These are phyloP conservation scores for Macrophomina tecta DNA, from an alignment of 2,329 filamentous ascomycete genomes.

Conservation along the genomic window DNA sequence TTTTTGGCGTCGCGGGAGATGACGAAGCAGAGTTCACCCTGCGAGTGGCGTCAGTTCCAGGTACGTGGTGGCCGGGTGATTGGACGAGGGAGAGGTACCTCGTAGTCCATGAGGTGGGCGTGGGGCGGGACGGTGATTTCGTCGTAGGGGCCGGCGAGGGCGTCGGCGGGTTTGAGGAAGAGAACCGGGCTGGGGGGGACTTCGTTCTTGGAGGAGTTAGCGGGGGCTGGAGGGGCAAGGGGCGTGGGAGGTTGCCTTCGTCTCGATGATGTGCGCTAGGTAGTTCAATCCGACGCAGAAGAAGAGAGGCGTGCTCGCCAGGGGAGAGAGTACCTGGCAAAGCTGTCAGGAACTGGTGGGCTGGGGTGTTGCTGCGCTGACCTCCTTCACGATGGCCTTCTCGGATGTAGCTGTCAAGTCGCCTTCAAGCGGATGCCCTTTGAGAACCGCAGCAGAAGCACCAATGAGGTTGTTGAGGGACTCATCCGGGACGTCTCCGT, in stretches of 20 bases:
- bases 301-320: neutral
- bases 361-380: neutral
- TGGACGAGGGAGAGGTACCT: conserved; percentile 28
- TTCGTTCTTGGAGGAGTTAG: neutral
- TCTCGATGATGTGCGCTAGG: neutral
- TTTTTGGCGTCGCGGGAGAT: conserved; percentile 44
- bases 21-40: conserved; percentile 44
- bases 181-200: conserved; percentile 29
- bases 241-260: neutral
- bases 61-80: neutral
- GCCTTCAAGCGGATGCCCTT: neutral
- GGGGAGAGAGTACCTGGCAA: neutral
- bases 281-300: neutral
- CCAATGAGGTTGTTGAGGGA: neutral
- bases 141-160: conserved; percentile 42
- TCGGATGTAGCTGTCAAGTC: neutral
- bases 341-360: neutral
- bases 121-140: conserved; percentile 39
- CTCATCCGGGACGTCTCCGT: neutral
- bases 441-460: neutral
- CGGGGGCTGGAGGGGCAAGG: neutral
- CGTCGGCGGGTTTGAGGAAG: conserved; percentile 45
- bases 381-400: neutral
- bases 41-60: neutral
- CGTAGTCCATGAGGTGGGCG: conserved; percentile 44